phyloP scores from a whole-genome alignment of 2,329 filamentous ascomycete species.

The Dichotomopilus funicola region DNA sequence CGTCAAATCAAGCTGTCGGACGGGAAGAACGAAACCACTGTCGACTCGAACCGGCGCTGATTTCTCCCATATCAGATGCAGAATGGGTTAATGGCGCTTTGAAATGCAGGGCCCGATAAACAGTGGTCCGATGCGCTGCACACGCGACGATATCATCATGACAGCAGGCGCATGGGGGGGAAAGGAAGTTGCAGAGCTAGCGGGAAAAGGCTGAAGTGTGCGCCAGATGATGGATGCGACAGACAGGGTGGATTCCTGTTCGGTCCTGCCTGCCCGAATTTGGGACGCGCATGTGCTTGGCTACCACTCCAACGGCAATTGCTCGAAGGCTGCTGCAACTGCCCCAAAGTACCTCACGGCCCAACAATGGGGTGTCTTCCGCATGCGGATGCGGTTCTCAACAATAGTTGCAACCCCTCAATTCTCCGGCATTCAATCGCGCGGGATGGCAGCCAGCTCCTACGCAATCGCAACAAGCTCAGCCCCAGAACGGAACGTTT shows the following conservation, averaged over 20 bases:
- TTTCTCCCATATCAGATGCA: conserved; percentile 17
- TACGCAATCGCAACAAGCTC: neutral
- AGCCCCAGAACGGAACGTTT: conserved; percentile 1
- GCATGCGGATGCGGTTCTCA: conserved; percentile 6
- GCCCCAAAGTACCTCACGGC: conserved; percentile 8
- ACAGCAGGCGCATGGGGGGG: conserved; percentile 8
- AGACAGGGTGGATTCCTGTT: conserved; percentile 16
- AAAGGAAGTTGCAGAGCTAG: conserved; percentile 8
- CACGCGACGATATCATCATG: conserved; percentile 19
- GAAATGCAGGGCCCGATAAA: neutral
- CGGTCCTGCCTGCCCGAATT: neutral
- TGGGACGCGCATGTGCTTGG: conserved; percentile 12
- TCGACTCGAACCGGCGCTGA: conserved; percentile 7
- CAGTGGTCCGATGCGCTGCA: conserved; percentile 9
- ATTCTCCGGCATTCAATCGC: neutral
- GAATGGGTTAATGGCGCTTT: neutral
- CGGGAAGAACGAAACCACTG: conserved; percentile 7
- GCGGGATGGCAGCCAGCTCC: neutral
- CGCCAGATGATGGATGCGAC: conserved; percentile 11
- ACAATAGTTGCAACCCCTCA: neutral
- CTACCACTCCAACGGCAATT: neutral
- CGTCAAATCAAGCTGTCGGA: conserved; percentile 18
- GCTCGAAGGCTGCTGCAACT: neutral
- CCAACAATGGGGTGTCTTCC: conserved; percentile 14
- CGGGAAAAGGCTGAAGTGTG: conserved; percentile 22